Percentiles rank a stretch among this genome's conserved stretches.
phyloP scores from a whole-genome alignment of 164 flowering plant genomes.

The Vitis labrusca region DNA sequence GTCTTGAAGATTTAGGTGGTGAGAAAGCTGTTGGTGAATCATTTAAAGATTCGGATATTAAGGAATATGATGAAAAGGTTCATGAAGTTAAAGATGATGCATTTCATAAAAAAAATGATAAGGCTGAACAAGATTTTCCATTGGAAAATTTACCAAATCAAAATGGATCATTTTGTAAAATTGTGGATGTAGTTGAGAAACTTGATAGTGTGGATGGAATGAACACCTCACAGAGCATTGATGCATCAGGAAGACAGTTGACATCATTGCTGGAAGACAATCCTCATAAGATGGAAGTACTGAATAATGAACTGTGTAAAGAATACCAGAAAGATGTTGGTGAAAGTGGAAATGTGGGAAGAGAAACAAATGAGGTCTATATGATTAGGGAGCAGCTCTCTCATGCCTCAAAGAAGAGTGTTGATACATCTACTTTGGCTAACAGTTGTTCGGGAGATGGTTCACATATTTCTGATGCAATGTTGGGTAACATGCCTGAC shows the following conservation, averaged over 20 bases:
- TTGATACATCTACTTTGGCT: slow-evolving; percentile 2
- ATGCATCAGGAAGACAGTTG: slow-evolving; percentile 15
- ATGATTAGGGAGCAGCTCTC: slow-evolving; percentile 9
- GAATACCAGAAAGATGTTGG: slow-evolving; percentile 9
- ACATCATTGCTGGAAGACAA: slow-evolving; percentile 7
- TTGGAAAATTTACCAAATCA: slow-evolving; percentile 12
- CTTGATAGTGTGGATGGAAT: slow-evolving; percentile 8
- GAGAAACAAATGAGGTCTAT: slow-evolving; percentile 14
- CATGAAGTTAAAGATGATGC: background rate
- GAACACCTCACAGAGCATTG: slow-evolving; percentile 3
- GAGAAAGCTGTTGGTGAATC: slow-evolving; percentile 12
- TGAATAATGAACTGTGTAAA: slow-evolving; percentile 9
- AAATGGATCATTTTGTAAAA: slow-evolving; percentile 9
- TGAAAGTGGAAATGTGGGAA: slow-evolving; percentile 8
- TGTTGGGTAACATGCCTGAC: slow-evolving; percentile 12
- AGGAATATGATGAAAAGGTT: slow-evolving; percentile 15
- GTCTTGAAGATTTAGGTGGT: slow-evolving; percentile 51
- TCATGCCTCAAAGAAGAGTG: slow-evolving; percentile 17
- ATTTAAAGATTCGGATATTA: slow-evolving; percentile 13
- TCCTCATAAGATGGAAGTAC: slow-evolving; percentile 9
- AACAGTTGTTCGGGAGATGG: slow-evolving; percentile 2
- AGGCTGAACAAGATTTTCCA: slow-evolving; percentile 11
- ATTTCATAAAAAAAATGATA: slow-evolving; percentile 11
- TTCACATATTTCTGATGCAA: slow-evolving; percentile 22
- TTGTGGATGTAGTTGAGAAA: slow-evolving; percentile 18